phyloP scores from a whole-genome alignment of 176 grass and related monocot species.

The Poa pratensis region DNA sequence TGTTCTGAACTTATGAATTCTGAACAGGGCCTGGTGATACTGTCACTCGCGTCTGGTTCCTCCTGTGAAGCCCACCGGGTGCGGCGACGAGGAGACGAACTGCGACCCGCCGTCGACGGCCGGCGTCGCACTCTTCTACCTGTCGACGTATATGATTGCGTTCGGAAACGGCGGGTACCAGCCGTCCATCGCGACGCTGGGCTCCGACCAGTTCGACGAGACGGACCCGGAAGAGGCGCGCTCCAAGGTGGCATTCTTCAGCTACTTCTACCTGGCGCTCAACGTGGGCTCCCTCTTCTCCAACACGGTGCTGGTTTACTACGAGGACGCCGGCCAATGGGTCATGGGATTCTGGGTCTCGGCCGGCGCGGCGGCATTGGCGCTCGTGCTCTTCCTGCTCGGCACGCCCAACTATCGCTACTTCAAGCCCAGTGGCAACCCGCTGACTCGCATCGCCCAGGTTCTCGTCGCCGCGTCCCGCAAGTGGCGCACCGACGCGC shows the following conservation, averaged over 20 bases:
- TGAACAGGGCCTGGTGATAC: slow-evolving; percentile 46
- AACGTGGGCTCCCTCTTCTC: slow-evolving; percentile 71
- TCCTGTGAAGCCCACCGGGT: slow-evolving; percentile 51
- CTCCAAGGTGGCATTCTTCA: slow-evolving; percentile 74
- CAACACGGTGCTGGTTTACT: slow-evolving; percentile 63
- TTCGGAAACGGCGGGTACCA: slow-evolving; percentile 65
- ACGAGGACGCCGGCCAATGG: slow-evolving; percentile 60
- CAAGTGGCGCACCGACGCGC: slow-evolving; percentile 45
- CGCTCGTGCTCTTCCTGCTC: slow-evolving; percentile 49
- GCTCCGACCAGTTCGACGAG: slow-evolving; percentile 68
- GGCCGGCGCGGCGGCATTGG: slow-evolving; percentile 12
- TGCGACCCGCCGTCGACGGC: slow-evolving; percentile 42
- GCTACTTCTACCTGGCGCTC: slow-evolving; percentile 80
- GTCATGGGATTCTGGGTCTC: slow-evolving; percentile 61
- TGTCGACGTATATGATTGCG: slow-evolving; percentile 54
- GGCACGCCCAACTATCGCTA: slow-evolving; percentile 55
- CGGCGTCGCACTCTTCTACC: slow-evolving; percentile 50
- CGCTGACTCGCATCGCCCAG: slow-evolving; percentile 58
- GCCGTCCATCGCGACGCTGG: slow-evolving; percentile 59
- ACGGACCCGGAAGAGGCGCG: slow-evolving; percentile 33
- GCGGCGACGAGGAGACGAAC: slow-evolving; percentile 40
- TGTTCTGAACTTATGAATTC: not conserved
- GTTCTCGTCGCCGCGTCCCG: slow-evolving; percentile 42
- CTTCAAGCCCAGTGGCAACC: slow-evolving; percentile 50
- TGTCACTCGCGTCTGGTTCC: slow-evolving; percentile 51